These are phyloP conservation scores for Solanum chacoense DNA, from an alignment of 305 asterid genomes.

Conservation along the genomic window DNA sequence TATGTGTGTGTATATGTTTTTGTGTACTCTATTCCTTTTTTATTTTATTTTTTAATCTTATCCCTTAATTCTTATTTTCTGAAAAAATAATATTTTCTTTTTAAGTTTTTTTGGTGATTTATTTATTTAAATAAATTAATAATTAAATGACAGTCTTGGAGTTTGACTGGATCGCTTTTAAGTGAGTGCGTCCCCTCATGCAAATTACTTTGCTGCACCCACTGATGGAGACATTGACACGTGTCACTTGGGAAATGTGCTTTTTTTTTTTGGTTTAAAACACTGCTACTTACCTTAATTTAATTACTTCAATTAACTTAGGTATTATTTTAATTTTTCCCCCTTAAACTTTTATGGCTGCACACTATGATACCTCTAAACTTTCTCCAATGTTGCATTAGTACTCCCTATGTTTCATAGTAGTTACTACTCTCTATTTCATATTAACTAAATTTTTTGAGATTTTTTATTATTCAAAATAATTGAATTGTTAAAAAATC, in stretches of 20 bases:
- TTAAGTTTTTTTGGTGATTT: not conserved
- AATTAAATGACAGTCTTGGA: constrained; percentile 1
- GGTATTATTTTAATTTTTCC: not conserved
- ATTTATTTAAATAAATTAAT: not conserved
- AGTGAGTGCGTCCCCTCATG: not conserved
- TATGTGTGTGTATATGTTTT: not conserved
- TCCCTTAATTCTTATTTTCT: not conserved
- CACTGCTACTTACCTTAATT: not conserved
- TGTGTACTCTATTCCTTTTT: not conserved
- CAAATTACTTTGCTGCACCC: constrained; percentile 1
- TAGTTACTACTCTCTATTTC: no score
- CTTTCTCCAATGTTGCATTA: not conserved
- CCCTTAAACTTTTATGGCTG: not conserved
- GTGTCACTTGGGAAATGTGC: constrained; percentile 20
- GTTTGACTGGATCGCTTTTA: constrained; percentile 17
- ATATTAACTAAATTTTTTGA: not conserved
- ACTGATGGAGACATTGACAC: constrained; percentile 5
- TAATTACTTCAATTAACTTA: not conserved
- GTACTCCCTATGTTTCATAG: not conserved
- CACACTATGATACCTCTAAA: not conserved
- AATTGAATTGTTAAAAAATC: not conserved
- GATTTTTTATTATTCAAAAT: no score
- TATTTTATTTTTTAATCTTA: not conserved
- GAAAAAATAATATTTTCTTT: not conserved
- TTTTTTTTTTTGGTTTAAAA: not conserved